A percentile compares a stretch with the other conserved stretches of the same genome.
Evolutionary conservation across 306 rosid genomes (phyloP).

Genomic region (Dalbergia cochinchinensis): DNA sequence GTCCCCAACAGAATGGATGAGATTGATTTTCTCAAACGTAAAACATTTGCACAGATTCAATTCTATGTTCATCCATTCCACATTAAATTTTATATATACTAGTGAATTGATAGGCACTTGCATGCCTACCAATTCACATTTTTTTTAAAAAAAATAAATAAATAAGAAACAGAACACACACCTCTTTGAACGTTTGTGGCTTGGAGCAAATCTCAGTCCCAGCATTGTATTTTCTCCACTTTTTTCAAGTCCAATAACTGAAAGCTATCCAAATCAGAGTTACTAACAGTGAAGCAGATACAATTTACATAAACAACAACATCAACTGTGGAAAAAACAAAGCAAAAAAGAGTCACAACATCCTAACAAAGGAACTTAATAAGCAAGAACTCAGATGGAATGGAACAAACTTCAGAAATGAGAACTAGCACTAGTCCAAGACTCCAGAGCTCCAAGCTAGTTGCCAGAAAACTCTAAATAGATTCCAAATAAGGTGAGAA

Average conservation of each 20-base stretch:
- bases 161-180: slow-evolving; percentile 41
- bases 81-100: neutral
- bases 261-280: slow-evolving; percentile 49
- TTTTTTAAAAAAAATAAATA: no score
- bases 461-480: slow-evolving; percentile 46
- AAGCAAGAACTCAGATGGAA: slow-evolving; percentile 45
- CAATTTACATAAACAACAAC: slow-evolving; percentile 30
- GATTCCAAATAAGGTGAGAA: no score
- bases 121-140: no score
- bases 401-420: slow-evolving; percentile 48
- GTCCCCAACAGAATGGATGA: slow-evolving; percentile 28
- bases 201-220: slow-evolving; percentile 64
- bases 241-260: slow-evolving; percentile 69
- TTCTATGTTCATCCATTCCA: slow-evolving; percentile 20
- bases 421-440: slow-evolving; percentile 32
- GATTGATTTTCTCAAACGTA: slow-evolving; percentile 31
- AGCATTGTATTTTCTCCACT: slow-evolving; percentile 58
- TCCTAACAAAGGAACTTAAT: slow-evolving; percentile 49
- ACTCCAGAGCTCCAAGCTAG: slow-evolving; percentile 48
- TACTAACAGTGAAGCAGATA: slow-evolving; percentile 41
- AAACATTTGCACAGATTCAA: slow-evolving; percentile 15
- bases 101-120: no score
- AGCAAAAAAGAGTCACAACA: slow-evolving; percentile 47
- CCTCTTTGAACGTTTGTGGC: slow-evolving; percentile 89
- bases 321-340: slow-evolving; percentile 39